A percentile compares a stretch with the other conserved stretches of the same genome.
phyloP scores from a whole-genome alignment of 1,284 basidiomycete species.

The Takashimella tepidaria region DNA sequence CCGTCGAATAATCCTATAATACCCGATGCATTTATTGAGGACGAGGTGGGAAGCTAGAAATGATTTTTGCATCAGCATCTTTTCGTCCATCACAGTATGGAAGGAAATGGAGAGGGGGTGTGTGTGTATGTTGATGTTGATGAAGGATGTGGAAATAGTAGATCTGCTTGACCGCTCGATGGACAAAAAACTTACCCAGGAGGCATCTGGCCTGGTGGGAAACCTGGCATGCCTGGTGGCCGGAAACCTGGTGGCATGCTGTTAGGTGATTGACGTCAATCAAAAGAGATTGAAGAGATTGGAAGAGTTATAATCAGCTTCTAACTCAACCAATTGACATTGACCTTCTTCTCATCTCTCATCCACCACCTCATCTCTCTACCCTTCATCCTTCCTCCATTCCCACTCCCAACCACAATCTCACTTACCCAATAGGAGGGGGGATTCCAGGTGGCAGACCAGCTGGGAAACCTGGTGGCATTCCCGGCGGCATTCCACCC shows the following conservation, averaged over 20 bases:
- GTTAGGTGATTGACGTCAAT: neutral
- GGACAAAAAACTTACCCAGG: slow-evolving; percentile 67
- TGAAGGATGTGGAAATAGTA: no score
- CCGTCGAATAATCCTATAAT: no score
- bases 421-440: slow-evolving; percentile 32
- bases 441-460: slow-evolving; percentile 39
- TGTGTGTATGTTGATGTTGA: no score
- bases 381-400: slow-evolving; percentile 4
- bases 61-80: no score
- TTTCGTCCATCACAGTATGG: no score
- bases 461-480: slow-evolving; percentile 46
- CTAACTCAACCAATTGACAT: neutral
- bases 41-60: neutral
- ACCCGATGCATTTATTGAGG: neutral
- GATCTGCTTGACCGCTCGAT: no score
- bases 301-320: neutral
- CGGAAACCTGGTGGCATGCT: slow-evolving; percentile 69
- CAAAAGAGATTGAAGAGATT: neutral
- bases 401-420: neutral
- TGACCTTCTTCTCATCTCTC: slow-evolving; percentile 5
- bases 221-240: slow-evolving; percentile 67
- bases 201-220: slow-evolving; percentile 66
- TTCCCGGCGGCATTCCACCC: slow-evolving; percentile 52
- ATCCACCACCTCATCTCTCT: slow-evolving; percentile 13
- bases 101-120: no score